These are phyloP conservation scores for Nakazawaea molendinolei DNA, from an alignment of 805 yeast genomes.

Conservation along the genomic window DNA sequence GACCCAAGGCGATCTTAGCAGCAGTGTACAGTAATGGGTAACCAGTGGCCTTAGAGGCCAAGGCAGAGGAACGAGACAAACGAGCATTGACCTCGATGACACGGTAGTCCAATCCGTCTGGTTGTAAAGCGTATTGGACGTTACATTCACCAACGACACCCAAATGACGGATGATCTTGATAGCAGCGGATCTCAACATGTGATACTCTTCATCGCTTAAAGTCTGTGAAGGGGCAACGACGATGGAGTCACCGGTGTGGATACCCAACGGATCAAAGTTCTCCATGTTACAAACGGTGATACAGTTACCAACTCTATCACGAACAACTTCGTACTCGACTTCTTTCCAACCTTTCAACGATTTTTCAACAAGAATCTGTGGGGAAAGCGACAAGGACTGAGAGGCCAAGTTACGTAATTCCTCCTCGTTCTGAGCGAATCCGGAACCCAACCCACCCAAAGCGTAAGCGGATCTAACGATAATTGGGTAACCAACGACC, in stretches of 20 bases:
- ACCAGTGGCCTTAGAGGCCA: constrained; percentile 98
- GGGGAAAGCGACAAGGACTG: constrained; percentile 88
- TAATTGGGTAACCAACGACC: constrained; percentile 86
- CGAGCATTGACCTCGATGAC: constrained; percentile 98
- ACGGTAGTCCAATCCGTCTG: constrained; percentile 91
- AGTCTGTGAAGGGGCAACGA: constrained; percentile 98
- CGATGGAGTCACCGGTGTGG: constrained; percentile 98
- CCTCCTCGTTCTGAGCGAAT: constrained; percentile 78
- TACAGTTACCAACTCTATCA: constrained; percentile 93
- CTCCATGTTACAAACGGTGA: constrained; percentile 98
- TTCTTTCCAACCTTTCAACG: constrained; percentile 98
- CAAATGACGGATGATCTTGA: constrained; percentile 92
- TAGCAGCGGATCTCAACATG: constrained; percentile 96
- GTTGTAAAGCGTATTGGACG: constrained; percentile 94
- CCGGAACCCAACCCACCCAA: constrained; percentile 98
- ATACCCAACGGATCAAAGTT: constrained; percentile 97
- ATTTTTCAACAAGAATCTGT: constrained; percentile 93
- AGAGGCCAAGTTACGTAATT: constrained; percentile 80
- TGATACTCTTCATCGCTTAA: constrained; percentile 95
- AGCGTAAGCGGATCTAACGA: constrained; percentile 96
- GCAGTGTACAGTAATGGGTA: constrained; percentile 98
- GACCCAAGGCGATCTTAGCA: constrained; percentile 92
- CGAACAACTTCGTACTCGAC: constrained; percentile 98
- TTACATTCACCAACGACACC: constrained; percentile 99
- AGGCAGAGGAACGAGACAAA: constrained; percentile 92